phyloP scores from a whole-genome alignment of 2,329 filamentous ascomycete genomes.

The Purpureocillium lavendulum region DNA sequence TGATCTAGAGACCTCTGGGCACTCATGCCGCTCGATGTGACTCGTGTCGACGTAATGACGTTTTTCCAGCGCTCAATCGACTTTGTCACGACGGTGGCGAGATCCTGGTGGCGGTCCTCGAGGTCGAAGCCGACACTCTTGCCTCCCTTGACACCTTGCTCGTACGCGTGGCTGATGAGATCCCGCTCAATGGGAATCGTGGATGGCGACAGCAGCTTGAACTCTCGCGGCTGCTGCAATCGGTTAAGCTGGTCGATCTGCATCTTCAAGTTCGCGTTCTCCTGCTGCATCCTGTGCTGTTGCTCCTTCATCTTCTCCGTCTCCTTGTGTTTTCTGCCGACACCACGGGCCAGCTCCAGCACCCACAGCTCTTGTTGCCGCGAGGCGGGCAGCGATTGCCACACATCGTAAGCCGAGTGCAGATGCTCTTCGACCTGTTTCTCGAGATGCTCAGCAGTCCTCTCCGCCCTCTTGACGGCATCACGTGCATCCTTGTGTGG shows the following conservation, averaged over 20 bases:
- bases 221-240: constrained; percentile 52
- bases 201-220: constrained; percentile 41
- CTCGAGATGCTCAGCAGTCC: constrained; percentile 51
- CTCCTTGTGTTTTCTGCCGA: constrained; percentile 49
- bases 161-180: constrained; percentile 36
- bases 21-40: constrained; percentile 33
- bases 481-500: constrained; percentile 34
- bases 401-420: constrained; percentile 67
- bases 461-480: constrained; percentile 38
- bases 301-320: constrained; percentile 40
- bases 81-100: constrained; percentile 41
- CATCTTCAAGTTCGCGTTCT: constrained; percentile 45
- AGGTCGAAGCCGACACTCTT: constrained; percentile 35
- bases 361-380: constrained; percentile 53
- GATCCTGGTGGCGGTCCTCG: constrained; percentile 43
- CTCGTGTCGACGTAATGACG: constrained; percentile 45
- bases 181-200: constrained; percentile 44
- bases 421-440: constrained; percentile 67
- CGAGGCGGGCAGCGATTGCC: constrained; percentile 54
- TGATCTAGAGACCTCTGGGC: constrained; percentile 42
- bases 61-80: constrained; percentile 55
- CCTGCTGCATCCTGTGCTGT: constrained; percentile 45
- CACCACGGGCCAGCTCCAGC: constrained; percentile 51
- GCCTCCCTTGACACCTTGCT: constrained; percentile 32
- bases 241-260: constrained; percentile 53